These are phyloP conservation scores for Fusarium sp. DNA, from an alignment of 2,329 filamentous ascomycete genomes.

Conservation along the genomic window DNA sequence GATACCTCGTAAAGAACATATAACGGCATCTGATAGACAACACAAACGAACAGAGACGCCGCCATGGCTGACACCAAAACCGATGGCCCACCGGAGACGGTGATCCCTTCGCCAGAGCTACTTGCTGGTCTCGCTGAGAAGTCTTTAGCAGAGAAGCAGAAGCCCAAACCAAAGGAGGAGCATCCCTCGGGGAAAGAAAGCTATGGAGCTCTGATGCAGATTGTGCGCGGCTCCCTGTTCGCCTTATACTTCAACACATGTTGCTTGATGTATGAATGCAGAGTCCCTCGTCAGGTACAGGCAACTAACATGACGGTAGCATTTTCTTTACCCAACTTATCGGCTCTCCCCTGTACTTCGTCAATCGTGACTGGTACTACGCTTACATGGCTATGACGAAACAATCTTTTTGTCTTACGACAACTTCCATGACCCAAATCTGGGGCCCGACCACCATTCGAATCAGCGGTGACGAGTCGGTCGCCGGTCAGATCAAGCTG, in stretches of 20 bases:
- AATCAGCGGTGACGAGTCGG: slow-evolving; percentile 84
- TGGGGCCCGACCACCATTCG: slow-evolving; percentile 87
- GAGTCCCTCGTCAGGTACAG: not conserved
- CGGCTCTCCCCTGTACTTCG: slow-evolving; percentile 78
- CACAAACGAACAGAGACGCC: not conserved
- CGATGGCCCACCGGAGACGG: slow-evolving; percentile 37
- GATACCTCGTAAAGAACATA: not conserved
- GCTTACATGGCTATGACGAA: slow-evolving; percentile 90
- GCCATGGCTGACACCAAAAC: slow-evolving; percentile 43
- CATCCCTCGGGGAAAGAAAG: slow-evolving; percentile 68
- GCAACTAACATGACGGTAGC: slow-evolving; percentile 50
- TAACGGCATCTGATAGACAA: slow-evolving; percentile 4
- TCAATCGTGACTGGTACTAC: slow-evolving; percentile 83
- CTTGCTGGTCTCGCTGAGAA: slow-evolving; percentile 38
- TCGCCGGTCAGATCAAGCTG: slow-evolving; percentile 77
- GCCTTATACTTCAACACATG: slow-evolving; percentile 63
- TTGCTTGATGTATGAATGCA: slow-evolving; percentile 63
- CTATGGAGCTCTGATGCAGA: slow-evolving; percentile 61
- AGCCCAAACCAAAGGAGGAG: slow-evolving; percentile 18
- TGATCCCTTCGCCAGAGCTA: slow-evolving; percentile 47
- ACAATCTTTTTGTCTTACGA: slow-evolving; percentile 80
- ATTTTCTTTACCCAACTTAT: slow-evolving; percentile 79
- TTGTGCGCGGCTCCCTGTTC: slow-evolving; percentile 64
- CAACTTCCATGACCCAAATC: slow-evolving; percentile 84
- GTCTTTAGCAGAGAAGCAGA: slow-evolving; percentile 12